phyloP scores from a whole-genome alignment of 352 stramenopile species.

The Sclerospora graminicola region DNA sequence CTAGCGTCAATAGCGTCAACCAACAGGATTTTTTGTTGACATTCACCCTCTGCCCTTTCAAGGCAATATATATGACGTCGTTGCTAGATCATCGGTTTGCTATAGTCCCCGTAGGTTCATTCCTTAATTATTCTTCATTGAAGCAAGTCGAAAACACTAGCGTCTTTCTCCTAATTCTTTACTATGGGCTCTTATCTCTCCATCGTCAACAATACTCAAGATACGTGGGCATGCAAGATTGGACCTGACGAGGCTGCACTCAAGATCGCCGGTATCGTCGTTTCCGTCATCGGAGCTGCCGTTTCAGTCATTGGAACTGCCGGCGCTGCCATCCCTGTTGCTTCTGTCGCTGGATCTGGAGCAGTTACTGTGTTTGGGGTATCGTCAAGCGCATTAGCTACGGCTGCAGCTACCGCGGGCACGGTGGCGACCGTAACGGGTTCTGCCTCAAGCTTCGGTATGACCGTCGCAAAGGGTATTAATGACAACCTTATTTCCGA shows the following conservation, averaged over 20 bases:
- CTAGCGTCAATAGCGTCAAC: too few relatives aligned
- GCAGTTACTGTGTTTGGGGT: conserved; percentile 21
- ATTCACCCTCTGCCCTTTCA: too few relatives aligned
- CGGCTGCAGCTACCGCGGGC: too few relatives aligned
- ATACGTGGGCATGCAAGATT: conserved; percentile 32
- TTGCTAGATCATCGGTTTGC: too few relatives aligned
- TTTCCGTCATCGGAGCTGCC: conserved; percentile 17
- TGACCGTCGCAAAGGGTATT: conserved; percentile 25
- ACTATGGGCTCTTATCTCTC: conserved; percentile 34
- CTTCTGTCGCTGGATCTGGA: conserved; percentile 7
- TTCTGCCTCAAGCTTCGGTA: conserved; percentile 20
- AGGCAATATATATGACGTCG: too few relatives aligned
- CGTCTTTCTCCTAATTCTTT: too few relatives aligned
- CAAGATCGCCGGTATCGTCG: conserved; percentile 24
- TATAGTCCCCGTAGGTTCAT: too few relatives aligned
- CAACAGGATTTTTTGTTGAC: too few relatives aligned
- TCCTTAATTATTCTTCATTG: too few relatives aligned
- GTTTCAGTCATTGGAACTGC: conserved; percentile 19
- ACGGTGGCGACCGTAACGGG: too few relatives aligned
- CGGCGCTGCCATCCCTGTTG: conserved; percentile 19
- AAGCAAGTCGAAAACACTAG: too few relatives aligned
- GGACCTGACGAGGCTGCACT: conserved; percentile 27
- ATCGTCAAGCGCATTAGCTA: too few relatives aligned
- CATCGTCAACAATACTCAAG: conserved; percentile 36
- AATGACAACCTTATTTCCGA: conserved; percentile 25